Evolutionary conservation across 2,329 filamentous ascomycete genomes (phyloP), one percentile per base, ranked within the genome.

Genomic region (Elsinoe perseae): DNA sequence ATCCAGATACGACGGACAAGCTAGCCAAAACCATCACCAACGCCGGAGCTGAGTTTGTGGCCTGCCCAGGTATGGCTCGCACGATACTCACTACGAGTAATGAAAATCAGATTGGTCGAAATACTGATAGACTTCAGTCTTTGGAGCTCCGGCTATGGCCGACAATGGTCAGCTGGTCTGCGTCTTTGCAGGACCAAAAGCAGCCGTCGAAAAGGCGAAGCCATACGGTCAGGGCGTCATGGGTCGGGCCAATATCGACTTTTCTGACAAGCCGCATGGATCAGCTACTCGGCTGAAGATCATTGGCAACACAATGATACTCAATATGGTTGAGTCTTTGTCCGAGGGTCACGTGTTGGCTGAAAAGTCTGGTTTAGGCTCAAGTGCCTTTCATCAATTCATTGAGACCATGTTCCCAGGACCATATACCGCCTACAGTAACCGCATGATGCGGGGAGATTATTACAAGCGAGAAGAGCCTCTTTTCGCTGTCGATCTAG

Each of bases 261-360:
- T 89, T 69, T 77, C 78, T 43, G 82, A 80, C 61, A 80, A 88
- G 69, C 79, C 85, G 1, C 83, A 84, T 50, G 81, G 85, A 54
- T 81, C 82, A 54, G 84, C 89, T 3, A 80, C 83, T 1, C 79
- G 82, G 44, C 75, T 95, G 48, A 93, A 95, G 72, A 76, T 95
- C 18, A 79, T 95, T 8, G 90, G 91, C 57, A 95, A 95, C 70
- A 88, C 86, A 0, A 91, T 95, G 68, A 79, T 95, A 63, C 69
- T 95, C 38, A 87, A 87, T 73, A 91, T 91, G 80, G 80, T 91
- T 21, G 85, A 90, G 66, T 80, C 87, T 53, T 74, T 95, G 3
- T 83, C 87, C 1, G 89, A 95, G 73, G 86, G 84, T 4, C 80
- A 92, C 66, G 82, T 86, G 1, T 72, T 90, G 4, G 89, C 89